Base-by-base conservation (phyloP, 305 asterid genomes). In the Fraxinus xanthoxyloides region DNA sequence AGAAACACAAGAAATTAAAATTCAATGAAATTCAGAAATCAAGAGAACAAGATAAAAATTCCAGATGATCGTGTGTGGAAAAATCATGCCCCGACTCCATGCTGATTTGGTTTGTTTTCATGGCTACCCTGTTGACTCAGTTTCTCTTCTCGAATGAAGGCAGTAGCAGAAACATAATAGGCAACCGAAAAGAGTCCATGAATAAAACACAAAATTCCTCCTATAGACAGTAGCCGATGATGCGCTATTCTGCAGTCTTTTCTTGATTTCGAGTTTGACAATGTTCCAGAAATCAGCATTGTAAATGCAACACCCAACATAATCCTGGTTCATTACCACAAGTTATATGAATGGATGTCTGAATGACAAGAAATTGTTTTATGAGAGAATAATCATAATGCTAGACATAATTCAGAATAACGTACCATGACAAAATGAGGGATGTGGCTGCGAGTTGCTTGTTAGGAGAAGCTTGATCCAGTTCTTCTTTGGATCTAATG, bases 101-200 rank as follows among this genome's bases (percentile, higher is more conserved):
- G 89, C 24, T 81, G 84, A 59, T 72, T 86, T 7, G 88, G 88
- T 83, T 85, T 88, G 59, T 81, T 86, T 72, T 77, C 89, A 0
- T 85, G 87, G 67, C 82, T 82, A 24, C 79, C 80, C 3, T 38
- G 90, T 48, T 80, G 92, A 80, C 87, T 85, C 74, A 32, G 84
- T 69, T 77, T 85, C 76, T 81, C 83, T 23, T 93, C 97, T 51
- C 85, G 84, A 36, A 77, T 28, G 2, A 87, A 81, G 0, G 97
- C 96, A n/a, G 92, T 84, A 28, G 94, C 93, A 10, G 97, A 86
- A 6, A 94, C 85, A 51, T 87, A 91, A 77, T 93, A 94, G 26
- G 97, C 90, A 23, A 92, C 96, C 0, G 93, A 89, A 69, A 94
- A 94, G 40, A 94, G 84, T 15, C 94, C 99, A 80, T 95, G 99